Evolutionary conservation across 2,329 filamentous ascomycete species (phyloP), one percentile per base, ranked within the genome.

Genomic region (Exophiala bonariae): DNA sequence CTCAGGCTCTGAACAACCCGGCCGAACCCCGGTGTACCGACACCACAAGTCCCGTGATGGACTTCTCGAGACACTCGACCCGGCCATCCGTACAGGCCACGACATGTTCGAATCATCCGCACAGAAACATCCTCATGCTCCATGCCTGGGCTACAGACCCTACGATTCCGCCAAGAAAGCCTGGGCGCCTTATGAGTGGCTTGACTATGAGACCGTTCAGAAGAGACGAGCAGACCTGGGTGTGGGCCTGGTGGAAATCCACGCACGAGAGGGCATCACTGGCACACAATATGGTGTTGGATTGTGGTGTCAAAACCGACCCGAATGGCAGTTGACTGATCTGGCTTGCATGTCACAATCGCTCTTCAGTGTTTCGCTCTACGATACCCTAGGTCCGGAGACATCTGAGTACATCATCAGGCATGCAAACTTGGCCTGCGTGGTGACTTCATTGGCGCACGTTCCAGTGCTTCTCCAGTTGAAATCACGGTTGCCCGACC

Each of bases 351-450:
- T 88, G 72, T 93, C 90, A 10, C 93, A 97, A 68, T 82, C 86
- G 6, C 81, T 97, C 22, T 97, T 79, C 71, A 88, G 86, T 17
- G 90, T 99, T 45, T 96, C 92, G 4, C 85, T 99, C 41, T 99
- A 99, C 74, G 93, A 97, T 69, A 96, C 92, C 10, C 81, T 99
- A 4, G 92, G 92, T 8, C 86, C 92, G 10, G 89, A 96, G 58
- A 82, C 91, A 2, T 91, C 88, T 47, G 90, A 97, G 71, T 97
- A 88, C 72, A 96, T 99, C 68, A 86, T 97, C 73, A 95, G 95
- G 69, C 92, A 97, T 66, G 82, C 89, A 44, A 79, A 84, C 53
- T 74, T 97, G 47, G 69, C 77, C 49, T 88, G 84, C 61, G 82
- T 97, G 31, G 83, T 86, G 54, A 85, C 87, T 49, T 90, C 87